Evolutionary conservation across 1,284 basidiomycete species (phyloP), one percentile per base, ranked within the genome.

Genomic region (Exobasidium rhododendri): DNA sequence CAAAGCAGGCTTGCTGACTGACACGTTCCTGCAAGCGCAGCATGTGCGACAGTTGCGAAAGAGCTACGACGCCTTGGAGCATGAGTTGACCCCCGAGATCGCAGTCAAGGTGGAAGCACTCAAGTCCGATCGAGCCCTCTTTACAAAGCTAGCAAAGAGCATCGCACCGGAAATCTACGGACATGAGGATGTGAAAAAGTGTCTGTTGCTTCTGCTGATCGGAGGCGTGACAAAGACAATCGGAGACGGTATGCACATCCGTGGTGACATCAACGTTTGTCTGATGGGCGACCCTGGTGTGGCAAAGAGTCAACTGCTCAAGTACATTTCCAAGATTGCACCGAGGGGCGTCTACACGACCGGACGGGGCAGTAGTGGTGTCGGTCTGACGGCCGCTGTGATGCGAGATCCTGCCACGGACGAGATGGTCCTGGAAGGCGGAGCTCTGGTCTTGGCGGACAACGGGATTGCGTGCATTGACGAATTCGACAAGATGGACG

Each of bases 401-500:
- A 96, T 98, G 93, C 86, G 94, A 54, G 96, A 99, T 79, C 96
- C 96, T 1, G 96, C 98, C 10, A 98, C 96, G 2, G 96, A 98
- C 80, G 96, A 99, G 82, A 97, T 99, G 91, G 94, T 98, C 26
- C 84, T 98, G 94, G 96, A 99, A 89, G 96, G 96, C 11, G 96
- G 96, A 53, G 96, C 96, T 6, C 86, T 99, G 45, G 96, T 99
- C 1, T 86, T 99, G 28, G 96, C 96, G 3, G 96, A 99, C 81
- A 98, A 98, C 73, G 96, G 96, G 32, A 98, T 99, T 76, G 97
- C 94, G 82, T 98, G 94, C 81, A 98, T 99, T 71, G 96, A 99
- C 77, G 96, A 99, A 80, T 99, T 99, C 80, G 96, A 99, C 83
- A 98, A 99, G 82, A 99, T 99, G 96, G 96, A 98, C 70, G 96